Evolutionary conservation across 164 flowering plant genomes (phyloP).

Genomic region (Macadamia integrifolia): DNA sequence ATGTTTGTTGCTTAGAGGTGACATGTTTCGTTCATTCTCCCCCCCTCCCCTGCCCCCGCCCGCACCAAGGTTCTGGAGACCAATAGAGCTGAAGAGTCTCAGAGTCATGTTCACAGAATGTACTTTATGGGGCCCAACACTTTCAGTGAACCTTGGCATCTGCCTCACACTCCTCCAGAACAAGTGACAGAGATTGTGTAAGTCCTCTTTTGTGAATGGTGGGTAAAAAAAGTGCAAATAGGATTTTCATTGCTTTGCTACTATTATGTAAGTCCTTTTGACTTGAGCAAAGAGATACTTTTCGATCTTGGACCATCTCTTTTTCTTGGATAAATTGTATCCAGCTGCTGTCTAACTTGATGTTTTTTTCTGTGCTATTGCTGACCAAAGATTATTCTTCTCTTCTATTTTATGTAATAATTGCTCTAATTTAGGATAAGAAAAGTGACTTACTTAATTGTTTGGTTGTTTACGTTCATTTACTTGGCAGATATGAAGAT

Average conservation of each 20-base stretch:
- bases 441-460: not conserved
- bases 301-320: no score
- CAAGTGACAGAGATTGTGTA: slow-evolving; percentile 90
- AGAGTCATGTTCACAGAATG: slow-evolving; percentile 89
- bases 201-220: slow-evolving; percentile 13
- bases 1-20: not conserved
- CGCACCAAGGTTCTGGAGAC: slow-evolving; percentile 78
- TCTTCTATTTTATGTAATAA: not conserved
- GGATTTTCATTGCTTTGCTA: slow-evolving; percentile 1
- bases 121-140: slow-evolving; percentile 89
- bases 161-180: slow-evolving; percentile 83
- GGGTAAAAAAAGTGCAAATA: not conserved
- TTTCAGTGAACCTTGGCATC: slow-evolving; percentile 93
- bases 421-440: not conserved
- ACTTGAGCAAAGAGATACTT: no score
- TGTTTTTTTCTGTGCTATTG: no score
- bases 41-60: slow-evolving; percentile 1
- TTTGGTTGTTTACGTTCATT: slow-evolving; percentile 4
- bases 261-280: not conserved
- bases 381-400: not conserved
- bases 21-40: not conserved
- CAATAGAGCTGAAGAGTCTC: slow-evolving; percentile 81
- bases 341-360: no score
- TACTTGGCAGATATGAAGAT: slow-evolving; percentile 72
- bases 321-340: no score